Evolutionary conservation across 2,329 filamentous ascomycete genomes (phyloP), one percentile per base, ranked within the genome.

Genomic region (Colletotrichum brevisporum): DNA sequence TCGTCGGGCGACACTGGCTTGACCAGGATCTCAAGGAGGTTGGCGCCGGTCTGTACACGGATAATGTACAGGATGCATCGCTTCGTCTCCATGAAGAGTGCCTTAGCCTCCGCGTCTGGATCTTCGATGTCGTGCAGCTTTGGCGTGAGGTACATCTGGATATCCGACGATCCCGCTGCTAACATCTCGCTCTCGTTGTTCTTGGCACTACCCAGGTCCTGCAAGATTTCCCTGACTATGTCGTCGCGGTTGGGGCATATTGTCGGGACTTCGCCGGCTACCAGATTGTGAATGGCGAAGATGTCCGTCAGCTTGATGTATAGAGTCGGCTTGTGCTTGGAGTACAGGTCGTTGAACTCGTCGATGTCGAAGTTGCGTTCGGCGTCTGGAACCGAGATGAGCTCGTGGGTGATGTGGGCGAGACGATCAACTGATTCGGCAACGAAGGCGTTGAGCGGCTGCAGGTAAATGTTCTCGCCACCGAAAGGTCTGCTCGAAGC

Each of bases 271-370:
- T 98, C 94, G 26, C 91, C 86, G 3, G 94, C 91, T 63, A 98
- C 88, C 24, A 98, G 87, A 72, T 92, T 94, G 81, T 99, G 97
- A 68, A 99, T 95, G 56, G 95, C 93, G 79, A 99, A 98, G 66
- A 99, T 95, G 78, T 99, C 96, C 16, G 93, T 89, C 89, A 99
- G 95, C 83, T 99, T 99, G 84, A 99, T 97, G 83, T 98, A 99
- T n/a, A 99, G 86, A 0, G 95, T 98, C 6, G 96, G 96, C 81
- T 97, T 97, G 72, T 94, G 96, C 79, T 97, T 95, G 65, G 95
- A 93, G 78, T 98, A 98, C 6, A 99, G 87, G 77, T 99, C 96
- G 78, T 98, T 98, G 88, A 96, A 99, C 79, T 98, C 96, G 78
- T 99, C 96, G 78, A 99, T 98, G 79, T 98, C 95, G 77, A 98